phyloP scores from a whole-genome alignment of 2,329 filamentous ascomycete genomes.

The Pseudogymnoascus sp. region DNA sequence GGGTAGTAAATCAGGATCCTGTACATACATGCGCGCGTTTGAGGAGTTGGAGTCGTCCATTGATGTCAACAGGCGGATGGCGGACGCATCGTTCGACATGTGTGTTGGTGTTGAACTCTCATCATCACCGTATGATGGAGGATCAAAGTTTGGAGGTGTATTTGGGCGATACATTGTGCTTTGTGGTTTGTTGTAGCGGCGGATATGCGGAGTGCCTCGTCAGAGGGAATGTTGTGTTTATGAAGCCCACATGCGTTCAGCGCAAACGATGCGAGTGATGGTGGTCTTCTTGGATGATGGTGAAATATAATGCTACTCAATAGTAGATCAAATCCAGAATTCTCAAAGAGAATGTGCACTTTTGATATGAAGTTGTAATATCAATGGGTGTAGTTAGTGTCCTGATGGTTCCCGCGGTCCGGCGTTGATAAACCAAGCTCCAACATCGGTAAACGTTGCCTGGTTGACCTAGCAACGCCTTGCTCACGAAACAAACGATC shows the following conservation, averaged over 20 bases:
- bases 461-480: slow-evolving; percentile 4
- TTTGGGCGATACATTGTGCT: slow-evolving; percentile 34
- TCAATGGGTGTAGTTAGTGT: slow-evolving; percentile 3
- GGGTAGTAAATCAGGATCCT: slow-evolving; percentile 16
- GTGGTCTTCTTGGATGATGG: not conserved
- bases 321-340: not conserved
- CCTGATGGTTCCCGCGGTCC: slow-evolving; percentile 2
- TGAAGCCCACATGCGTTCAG: slow-evolving; percentile 1
- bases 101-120: slow-evolving; percentile 39
- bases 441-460: not conserved
- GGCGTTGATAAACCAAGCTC: not conserved
- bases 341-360: not conserved
- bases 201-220: not conserved
- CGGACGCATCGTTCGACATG: slow-evolving; percentile 40
- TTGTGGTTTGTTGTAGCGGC: not conserved
- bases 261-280: not conserved
- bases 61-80: slow-evolving; percentile 55
- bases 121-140: slow-evolving; percentile 49
- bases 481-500: not conserved
- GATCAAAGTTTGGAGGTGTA: slow-evolving; percentile 44
- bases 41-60: slow-evolving; percentile 46
- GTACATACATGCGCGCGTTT: slow-evolving; percentile 47
- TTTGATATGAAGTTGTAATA: slow-evolving; percentile 3
- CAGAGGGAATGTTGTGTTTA: slow-evolving; percentile 7
- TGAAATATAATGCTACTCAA: not conserved